phyloP scores from a whole-genome alignment of 1,139 yeast species.

The Eremothecium coryli region DNA sequence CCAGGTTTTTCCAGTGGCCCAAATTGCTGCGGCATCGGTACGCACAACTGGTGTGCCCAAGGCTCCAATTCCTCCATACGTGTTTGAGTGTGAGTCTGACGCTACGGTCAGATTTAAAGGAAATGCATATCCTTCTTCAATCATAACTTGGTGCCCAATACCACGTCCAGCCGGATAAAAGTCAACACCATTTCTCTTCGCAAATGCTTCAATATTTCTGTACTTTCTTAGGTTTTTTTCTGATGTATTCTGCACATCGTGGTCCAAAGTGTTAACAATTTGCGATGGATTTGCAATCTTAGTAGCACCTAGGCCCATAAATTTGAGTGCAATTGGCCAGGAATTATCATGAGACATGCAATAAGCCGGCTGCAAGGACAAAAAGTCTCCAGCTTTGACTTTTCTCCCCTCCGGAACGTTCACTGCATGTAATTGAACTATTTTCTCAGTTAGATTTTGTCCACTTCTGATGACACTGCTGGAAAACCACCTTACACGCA shows the following conservation, averaged over 20 bases:
- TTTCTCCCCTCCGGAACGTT: slow-evolving; percentile 61
- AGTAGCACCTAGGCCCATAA: slow-evolving; percentile 88
- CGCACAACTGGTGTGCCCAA: slow-evolving; percentile 96
- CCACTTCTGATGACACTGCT: slow-evolving; percentile 20
- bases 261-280: slow-evolving; percentile 92
- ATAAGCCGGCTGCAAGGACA: slow-evolving; percentile 88
- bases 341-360: slow-evolving; percentile 99
- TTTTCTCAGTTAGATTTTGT: slow-evolving; percentile 89
- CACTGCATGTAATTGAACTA: slow-evolving; percentile 87
- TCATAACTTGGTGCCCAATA: slow-evolving; percentile 97
- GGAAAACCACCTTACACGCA: slow-evolving; percentile 4
- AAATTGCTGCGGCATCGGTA: slow-evolving; percentile 96
- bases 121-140: slow-evolving; percentile 97
- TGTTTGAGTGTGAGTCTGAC: slow-evolving; percentile 94
- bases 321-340: slow-evolving; percentile 98
- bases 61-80: slow-evolving; percentile 94
- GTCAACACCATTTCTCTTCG: slow-evolving; percentile 85
- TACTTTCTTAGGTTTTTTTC: slow-evolving; percentile 85
- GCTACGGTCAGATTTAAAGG: slow-evolving; percentile 92
- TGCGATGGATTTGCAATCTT: slow-evolving; percentile 76
- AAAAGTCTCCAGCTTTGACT: slow-evolving; percentile 88
- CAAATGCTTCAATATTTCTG: slow-evolving; percentile 78
- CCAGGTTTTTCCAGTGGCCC: slow-evolving; percentile 99
- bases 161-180: slow-evolving; percentile 99
- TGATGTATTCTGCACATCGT: slow-evolving; percentile 89